Evolutionary conservation across 768 basidiomycete species (phyloP).

Genomic region (Podaxis sp.): DNA sequence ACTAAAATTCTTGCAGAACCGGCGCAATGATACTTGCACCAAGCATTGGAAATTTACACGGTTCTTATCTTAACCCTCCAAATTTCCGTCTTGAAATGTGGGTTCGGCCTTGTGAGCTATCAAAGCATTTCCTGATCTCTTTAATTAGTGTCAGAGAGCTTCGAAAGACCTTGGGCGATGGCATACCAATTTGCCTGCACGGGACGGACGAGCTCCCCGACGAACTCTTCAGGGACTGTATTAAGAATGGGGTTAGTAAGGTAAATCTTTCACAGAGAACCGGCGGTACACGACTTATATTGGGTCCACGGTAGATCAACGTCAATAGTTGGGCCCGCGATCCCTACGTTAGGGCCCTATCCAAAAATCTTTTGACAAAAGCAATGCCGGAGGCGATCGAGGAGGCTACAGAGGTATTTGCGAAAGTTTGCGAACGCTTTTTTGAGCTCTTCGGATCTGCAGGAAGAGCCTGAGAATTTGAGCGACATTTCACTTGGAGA

Average conservation of each 20-base stretch:
- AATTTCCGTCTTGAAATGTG: conserved; percentile 46
- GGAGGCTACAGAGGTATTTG: conserved; percentile 41
- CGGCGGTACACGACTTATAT: not conserved
- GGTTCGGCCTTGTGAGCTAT: conserved; percentile 2
- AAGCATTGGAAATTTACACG: conserved; percentile 48
- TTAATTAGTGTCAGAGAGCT: conserved; percentile 33
- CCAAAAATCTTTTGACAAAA: conserved; percentile 29
- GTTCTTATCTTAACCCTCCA: conserved; percentile 42
- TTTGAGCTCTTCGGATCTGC: conserved; percentile 38
- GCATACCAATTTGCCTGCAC: conserved; percentile 39
- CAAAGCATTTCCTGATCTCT: not conserved
- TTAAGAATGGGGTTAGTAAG: conserved; percentile 45
- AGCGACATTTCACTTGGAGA: not conserved
- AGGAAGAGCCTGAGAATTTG: conserved; percentile 31
- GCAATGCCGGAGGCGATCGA: conserved; percentile 46
- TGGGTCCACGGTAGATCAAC: conserved; percentile 31
- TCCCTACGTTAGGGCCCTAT: conserved; percentile 36
- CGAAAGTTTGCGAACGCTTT: conserved; percentile 38
- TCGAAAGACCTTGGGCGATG: conserved; percentile 31
- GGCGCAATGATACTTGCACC: conserved; percentile 45
- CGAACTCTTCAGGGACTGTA: conserved; percentile 41
- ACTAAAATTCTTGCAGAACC: conserved; percentile 27
- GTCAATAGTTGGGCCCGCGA: conserved; percentile 47
- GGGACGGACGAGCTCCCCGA: conserved; percentile 46
- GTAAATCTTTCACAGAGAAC: conserved; percentile 17